Base-by-base conservation (phyloP, 2,329 filamentous ascomycete genomes). In the Alternaria triticimaculans region DNA sequence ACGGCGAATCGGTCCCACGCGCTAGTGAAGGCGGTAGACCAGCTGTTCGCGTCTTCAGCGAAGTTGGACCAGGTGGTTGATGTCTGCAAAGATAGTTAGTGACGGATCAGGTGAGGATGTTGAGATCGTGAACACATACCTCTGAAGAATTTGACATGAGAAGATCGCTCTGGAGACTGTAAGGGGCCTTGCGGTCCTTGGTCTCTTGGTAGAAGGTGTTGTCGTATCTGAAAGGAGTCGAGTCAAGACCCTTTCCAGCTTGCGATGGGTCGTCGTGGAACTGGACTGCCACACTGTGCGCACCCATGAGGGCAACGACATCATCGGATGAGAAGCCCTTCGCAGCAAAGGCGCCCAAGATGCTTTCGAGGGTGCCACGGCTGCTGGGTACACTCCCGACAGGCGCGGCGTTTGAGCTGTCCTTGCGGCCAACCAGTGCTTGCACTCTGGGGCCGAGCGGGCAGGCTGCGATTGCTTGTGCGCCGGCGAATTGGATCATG, bases 271-370 rank as follows among this genome's bases (percentile, higher is more conserved):
- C 69, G 23, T 74, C 72, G 33, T 67, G 69, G 23, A 67, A 69
- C 41, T 79, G 75, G 10, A 70, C 66, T 5, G 72, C 72, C 0
- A 74, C 69, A 2, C 70, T 68, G 43, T 80, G 78, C 6, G 76
- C 72, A 6, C 77, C 78, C 33, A 80, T 61, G 8, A 80, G 70
- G 8, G 77, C 77, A 12, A 77, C 78, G 5, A 79, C 68, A 58
- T 79, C 77, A 20, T 60, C 65, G 1, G 71, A 54, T 7, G 63
- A 66, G 55, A 80, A 72, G 0, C 76, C 76, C 26, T 77, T 75
- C 6, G 68, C 70, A 6, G 54, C 57, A 56, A 79, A 80, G 10
- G 69, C 65, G 0, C 48, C 56, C 5, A 74, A 53, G 8, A 79
- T 70, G 5, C 55, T 65, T 2, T 61, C 61, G 5, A 71, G 66